Conservation (phyloP, 495 filamentous ascomycete species). For the Beverwykella pulmonaria region DNA sequence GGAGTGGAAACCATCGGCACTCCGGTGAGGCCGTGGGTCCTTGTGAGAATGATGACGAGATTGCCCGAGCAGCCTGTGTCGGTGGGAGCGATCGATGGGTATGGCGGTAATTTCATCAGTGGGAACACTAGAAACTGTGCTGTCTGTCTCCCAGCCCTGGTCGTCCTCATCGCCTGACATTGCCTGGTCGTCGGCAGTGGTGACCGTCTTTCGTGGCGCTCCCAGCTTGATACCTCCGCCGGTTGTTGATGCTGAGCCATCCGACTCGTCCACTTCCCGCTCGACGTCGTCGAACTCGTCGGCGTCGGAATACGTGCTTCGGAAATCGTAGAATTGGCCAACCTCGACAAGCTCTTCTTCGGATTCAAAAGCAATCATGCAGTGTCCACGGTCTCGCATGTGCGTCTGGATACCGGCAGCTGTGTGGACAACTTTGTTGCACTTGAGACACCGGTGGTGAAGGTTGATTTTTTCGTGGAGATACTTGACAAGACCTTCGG, state of each 20-base stretch:
- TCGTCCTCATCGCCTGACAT: constrained; percentile 45
- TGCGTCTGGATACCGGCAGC: constrained; percentile 81
- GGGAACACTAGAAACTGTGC: constrained; percentile 78
- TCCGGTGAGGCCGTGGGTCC: constrained; percentile 66
- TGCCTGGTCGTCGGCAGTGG: constrained; percentile 15
- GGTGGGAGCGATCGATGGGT: constrained; percentile 64
- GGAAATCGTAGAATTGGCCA: constrained; percentile 98
- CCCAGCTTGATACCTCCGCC: constrained; percentile 63
- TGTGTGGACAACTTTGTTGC: constrained; percentile 74
- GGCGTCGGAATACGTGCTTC: constrained; percentile 84
- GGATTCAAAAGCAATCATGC: constrained; percentile 88
- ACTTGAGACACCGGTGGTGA: constrained; percentile 80
- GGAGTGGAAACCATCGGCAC: constrained; percentile 72
- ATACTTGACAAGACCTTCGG: constrained; percentile 79
- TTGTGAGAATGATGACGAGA: constrained; percentile 67
- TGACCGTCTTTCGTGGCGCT: constrained; percentile 31
- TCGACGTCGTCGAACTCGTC: constrained; percentile 47
- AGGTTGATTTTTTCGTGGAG: constrained; percentile 74
- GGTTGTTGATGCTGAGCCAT: constrained; percentile 50
- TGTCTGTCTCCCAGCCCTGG: constrained; percentile 92
- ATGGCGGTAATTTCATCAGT: constrained; percentile 73
- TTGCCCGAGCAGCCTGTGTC: constrained; percentile 61
- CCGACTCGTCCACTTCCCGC: constrained; percentile 47
- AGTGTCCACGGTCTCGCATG: constrained; percentile 96
- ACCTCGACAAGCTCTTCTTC: constrained; percentile 92